Evolutionary conservation across 805 yeast species (phyloP).

Genomic region (Wickerhamomyces subpelliculosus): DNA sequence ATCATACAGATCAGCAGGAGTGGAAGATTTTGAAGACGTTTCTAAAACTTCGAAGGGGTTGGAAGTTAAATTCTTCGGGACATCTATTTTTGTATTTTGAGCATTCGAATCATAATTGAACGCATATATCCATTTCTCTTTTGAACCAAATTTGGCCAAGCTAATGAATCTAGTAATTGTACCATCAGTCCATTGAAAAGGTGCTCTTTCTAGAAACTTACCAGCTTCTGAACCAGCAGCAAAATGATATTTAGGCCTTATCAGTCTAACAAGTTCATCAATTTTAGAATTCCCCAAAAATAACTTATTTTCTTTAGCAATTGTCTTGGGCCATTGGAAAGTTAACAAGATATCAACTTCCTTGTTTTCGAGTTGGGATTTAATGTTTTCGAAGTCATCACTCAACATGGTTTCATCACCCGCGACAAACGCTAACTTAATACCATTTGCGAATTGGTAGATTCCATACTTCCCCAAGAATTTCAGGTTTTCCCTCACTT

Average conservation of each 20-base stretch:
- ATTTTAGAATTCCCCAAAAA: constrained; percentile 39
- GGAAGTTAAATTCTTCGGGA: constrained; percentile 19
- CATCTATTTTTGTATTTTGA: constrained; percentile 17
- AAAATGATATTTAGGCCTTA: constrained; percentile 65
- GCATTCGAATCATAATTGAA: constrained; percentile 35
- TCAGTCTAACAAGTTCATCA: constrained; percentile 36
- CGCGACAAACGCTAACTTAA: constrained; percentile 40
- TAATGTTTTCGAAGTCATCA: constrained; percentile 21
- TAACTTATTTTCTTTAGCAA: constrained; percentile 38
- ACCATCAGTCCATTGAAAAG: constrained; percentile 50
- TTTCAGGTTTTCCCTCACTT: background rate
- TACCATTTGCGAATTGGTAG: constrained; percentile 34
- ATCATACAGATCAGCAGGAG: no score
- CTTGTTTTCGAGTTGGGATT: constrained; percentile 15
- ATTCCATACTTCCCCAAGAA: constrained; percentile 26
- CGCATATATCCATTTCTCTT: constrained; percentile 71
- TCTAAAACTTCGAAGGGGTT: constrained; percentile 24
- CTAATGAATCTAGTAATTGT: constrained; percentile 57
- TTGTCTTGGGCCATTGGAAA: constrained; percentile 50
- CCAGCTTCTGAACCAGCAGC: constrained; percentile 44
- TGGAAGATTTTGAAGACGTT: background rate
- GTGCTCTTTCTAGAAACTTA: constrained; percentile 44
- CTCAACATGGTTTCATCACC: constrained; percentile 20
- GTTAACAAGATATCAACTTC: constrained; percentile 50
- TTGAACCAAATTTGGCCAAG: constrained; percentile 49